Evolutionary conservation across 805 yeast species (phyloP).

Genomic region (Starmerella floricola): DNA sequence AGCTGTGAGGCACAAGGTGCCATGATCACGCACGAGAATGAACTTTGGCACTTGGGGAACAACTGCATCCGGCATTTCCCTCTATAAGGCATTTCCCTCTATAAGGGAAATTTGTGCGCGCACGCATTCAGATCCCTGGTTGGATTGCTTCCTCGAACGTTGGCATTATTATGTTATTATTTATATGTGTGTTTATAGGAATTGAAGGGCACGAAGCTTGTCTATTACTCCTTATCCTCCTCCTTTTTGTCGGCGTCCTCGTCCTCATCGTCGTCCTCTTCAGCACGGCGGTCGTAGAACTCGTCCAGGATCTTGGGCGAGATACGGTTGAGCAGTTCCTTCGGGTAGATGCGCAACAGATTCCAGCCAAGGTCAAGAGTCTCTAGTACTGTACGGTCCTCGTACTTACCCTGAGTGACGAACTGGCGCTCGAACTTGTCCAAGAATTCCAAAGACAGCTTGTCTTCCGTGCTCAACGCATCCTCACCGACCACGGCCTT

Average conservation of each 20-base stretch:
- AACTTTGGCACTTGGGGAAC: conserved; percentile 5
- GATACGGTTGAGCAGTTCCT: conserved; percentile 95
- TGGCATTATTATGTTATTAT: no score
- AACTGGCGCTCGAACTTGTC: conserved; percentile 96
- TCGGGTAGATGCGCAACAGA: conserved; percentile 93
- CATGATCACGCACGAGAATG: background rate
- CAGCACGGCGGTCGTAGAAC: conserved; percentile 56
- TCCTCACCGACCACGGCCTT: conserved; percentile 99
- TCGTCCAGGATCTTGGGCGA: conserved; percentile 93
- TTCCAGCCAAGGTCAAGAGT: conserved; percentile 98
- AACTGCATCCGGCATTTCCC: conserved; percentile 8
- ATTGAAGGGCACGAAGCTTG: no score
- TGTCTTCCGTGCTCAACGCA: conserved; percentile 94
- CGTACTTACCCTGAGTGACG: conserved; percentile 93
- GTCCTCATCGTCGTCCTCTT: conserved; percentile 36
- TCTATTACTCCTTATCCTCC: background rate
- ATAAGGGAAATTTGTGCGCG: no score
- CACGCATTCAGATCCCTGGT: no score
- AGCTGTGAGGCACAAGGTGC: background rate
- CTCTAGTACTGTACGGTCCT: conserved; percentile 86
- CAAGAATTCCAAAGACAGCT: conserved; percentile 89
- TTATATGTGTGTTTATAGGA: no score
- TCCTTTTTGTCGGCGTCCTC: conserved; percentile 27
- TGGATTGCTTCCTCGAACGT: no score
- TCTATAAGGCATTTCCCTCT: background rate